phyloP scores from a whole-genome alignment of 139 green algal species.

The Picochlorum sp. region DNA sequence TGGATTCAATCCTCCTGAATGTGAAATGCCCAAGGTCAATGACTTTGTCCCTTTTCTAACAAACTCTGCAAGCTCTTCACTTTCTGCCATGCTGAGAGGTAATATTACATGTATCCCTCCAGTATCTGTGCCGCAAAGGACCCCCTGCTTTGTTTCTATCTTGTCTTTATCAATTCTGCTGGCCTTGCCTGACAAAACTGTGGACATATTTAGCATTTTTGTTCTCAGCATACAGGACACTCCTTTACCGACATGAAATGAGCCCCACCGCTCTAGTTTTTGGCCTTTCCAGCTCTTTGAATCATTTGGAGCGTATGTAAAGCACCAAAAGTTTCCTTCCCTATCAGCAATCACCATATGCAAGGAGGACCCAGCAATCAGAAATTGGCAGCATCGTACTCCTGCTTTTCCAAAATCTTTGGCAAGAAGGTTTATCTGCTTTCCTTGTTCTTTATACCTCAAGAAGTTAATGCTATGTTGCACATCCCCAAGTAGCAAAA shows the following conservation, averaged over 20 bases:
- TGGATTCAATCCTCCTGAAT: slow-evolving; percentile 62
- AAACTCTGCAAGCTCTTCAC: not conserved
- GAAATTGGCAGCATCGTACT: slow-evolving; percentile 43
- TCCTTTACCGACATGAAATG: slow-evolving; percentile 13
- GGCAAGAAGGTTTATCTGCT: slow-evolving; percentile 37
- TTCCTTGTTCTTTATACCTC: slow-evolving; percentile 46
- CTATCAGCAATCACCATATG: slow-evolving; percentile 41
- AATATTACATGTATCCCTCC: slow-evolving; percentile 4
- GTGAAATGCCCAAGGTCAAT: slow-evolving; percentile 26
- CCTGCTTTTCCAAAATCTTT: slow-evolving; percentile 62
- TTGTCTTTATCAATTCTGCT: not conserved
- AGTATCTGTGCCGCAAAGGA: not conserved
- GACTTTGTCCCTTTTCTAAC: slow-evolving; percentile 35
- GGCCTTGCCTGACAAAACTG: not conserved
- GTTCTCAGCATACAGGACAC: slow-evolving; percentile 14
- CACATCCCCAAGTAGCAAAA: slow-evolving; percentile 63
- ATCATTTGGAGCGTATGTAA: slow-evolving; percentile 28
- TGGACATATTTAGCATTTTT: too few relatives aligned
- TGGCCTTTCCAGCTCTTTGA: slow-evolving; percentile 38
- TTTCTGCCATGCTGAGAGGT: slow-evolving; percentile 8
- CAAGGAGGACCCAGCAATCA: slow-evolving; percentile 58
- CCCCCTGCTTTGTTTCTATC: slow-evolving; percentile 7
- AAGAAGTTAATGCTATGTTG: slow-evolving; percentile 64
- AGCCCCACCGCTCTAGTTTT: slow-evolving; percentile 35
- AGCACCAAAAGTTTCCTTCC: slow-evolving; percentile 27